Evolutionary conservation across 2,329 filamentous ascomycete species (phyloP).

Genomic region (Salinomyces thailandicus): DNA sequence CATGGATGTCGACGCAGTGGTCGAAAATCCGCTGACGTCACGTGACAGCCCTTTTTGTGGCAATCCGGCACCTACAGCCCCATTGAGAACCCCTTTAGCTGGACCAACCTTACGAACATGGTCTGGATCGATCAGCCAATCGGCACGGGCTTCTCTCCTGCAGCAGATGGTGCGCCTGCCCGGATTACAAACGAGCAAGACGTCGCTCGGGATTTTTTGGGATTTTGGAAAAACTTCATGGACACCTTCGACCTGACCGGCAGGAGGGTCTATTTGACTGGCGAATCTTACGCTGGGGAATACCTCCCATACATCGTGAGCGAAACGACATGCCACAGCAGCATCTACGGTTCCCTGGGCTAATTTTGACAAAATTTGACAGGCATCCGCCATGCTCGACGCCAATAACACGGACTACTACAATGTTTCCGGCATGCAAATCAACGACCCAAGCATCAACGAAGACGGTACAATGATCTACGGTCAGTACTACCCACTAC

Average conservation of each 20-base stretch:
- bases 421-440: slow-evolving; percentile 23
- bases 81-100: slow-evolving; percentile 31
- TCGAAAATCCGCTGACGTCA: no score
- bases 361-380: no score
- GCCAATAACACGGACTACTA: slow-evolving; percentile 22
- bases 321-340: no score
- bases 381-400: slow-evolving; percentile 21
- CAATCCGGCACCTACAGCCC: slow-evolving; percentile 27
- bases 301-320: slow-evolving; percentile 27
- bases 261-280: slow-evolving; percentile 35
- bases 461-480: slow-evolving; percentile 33
- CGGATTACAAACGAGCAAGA: slow-evolving; percentile 30
- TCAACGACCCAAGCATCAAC: slow-evolving; percentile 35
- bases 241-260: slow-evolving; percentile 41
- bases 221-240: slow-evolving; percentile 42
- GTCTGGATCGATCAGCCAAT: slow-evolving; percentile 32
- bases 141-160: slow-evolving; percentile 15
- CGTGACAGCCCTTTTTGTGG: slow-evolving; percentile 20
- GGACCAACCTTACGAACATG: slow-evolving; percentile 32
- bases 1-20: background rate
- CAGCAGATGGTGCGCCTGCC: slow-evolving; percentile 16
- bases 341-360: no score
- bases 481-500: slow-evolving; percentile 4
- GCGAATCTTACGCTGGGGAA: slow-evolving; percentile 20
- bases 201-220: slow-evolving; percentile 31